phyloP scores from a whole-genome alignment of 2,329 filamentous ascomycete species.

The Pseudocercospora fuligena region DNA sequence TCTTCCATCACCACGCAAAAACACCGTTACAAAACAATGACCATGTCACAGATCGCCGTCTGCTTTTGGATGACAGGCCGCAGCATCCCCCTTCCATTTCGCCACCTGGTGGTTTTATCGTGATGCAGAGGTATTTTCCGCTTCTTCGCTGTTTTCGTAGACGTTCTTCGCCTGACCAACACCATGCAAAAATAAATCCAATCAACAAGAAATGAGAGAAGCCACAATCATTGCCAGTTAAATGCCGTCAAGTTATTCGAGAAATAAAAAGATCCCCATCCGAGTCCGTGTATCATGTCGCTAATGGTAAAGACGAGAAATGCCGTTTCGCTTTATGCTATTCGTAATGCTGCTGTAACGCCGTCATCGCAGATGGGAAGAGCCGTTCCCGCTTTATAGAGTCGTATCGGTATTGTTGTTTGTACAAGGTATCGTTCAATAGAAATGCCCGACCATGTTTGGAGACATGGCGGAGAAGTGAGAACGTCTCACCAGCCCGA shows the following conservation, averaged over 20 bases:
- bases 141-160: slow-evolving; percentile 7
- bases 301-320: slow-evolving; percentile 22
- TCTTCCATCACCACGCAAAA: slow-evolving; percentile 13
- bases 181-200: slow-evolving; percentile 9
- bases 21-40: slow-evolving; percentile 10
- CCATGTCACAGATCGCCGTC: slow-evolving; percentile 15
- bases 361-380: slow-evolving; percentile 28
- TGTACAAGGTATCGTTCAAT: slow-evolving; percentile 34
- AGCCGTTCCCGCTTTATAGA: slow-evolving; percentile 27
- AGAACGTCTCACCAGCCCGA: slow-evolving; percentile 33
- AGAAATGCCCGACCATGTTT: slow-evolving; percentile 17
- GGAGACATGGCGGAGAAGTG: slow-evolving; percentile 18
- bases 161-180: slow-evolving; percentile 8
- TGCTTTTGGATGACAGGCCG: slow-evolving; percentile 1
- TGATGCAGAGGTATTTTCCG: slow-evolving; percentile 1
- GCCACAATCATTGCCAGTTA: slow-evolving; percentile 12
- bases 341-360: slow-evolving; percentile 35
- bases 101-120: slow-evolving; percentile 5
- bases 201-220: slow-evolving; percentile 12
- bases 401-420: slow-evolving; percentile 27
- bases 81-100: not conserved
- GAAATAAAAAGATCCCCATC: slow-evolving; percentile 3
- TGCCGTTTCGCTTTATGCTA: slow-evolving; percentile 29
- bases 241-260: slow-evolving; percentile 6
- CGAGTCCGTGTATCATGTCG: slow-evolving; percentile 22